Conservation (phyloP, 352 stramenopile genomes). For the Pythium guiyangense region DNA sequence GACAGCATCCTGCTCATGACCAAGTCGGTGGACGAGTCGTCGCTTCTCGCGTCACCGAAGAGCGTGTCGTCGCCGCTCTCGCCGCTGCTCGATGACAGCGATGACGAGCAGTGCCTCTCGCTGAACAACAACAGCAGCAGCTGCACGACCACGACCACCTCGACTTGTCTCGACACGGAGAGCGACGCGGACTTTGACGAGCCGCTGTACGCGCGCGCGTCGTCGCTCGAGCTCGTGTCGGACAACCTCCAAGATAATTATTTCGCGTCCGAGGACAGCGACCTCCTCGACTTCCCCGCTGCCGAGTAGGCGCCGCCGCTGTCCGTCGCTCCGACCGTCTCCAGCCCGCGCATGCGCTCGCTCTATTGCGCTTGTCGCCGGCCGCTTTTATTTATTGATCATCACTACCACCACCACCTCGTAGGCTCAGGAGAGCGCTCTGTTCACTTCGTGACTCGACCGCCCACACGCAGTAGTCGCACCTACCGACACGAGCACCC, state of each 20-base stretch:
- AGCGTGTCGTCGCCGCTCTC: constrained; percentile 52
- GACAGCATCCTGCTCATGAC: constrained; percentile 79
- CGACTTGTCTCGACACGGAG: no score
- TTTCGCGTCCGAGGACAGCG: constrained; percentile 61
- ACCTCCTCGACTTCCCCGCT: constrained; percentile 59
- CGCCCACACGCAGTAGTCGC: no score
- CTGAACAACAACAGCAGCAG: constrained; percentile 1
- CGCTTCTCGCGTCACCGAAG: constrained; percentile 52
- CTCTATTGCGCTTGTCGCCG: not conserved
- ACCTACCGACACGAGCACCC: not conserved
- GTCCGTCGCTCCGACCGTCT: not conserved
- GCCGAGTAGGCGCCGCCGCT: constrained; percentile 11
- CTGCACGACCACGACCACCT: constrained; percentile 19
- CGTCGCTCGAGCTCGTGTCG: constrained; percentile 62
- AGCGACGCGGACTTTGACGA: constrained; percentile 13
- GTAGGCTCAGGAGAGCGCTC: no score
- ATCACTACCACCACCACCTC: no score
- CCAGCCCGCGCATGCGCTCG: not conserved
- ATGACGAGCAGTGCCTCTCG: constrained; percentile 25
- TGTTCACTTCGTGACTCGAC: no score
- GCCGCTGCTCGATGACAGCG: constrained; percentile 39
- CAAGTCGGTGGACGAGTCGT: constrained; percentile 57
- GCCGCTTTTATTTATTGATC: no score
- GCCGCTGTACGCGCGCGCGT: constrained; percentile 22
- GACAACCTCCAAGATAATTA: constrained; percentile 74